Evolutionary conservation across 164 flowering plant species (phyloP), one percentile per base, ranked within the genome.

Genomic region (Stephania cephalantha): DNA sequence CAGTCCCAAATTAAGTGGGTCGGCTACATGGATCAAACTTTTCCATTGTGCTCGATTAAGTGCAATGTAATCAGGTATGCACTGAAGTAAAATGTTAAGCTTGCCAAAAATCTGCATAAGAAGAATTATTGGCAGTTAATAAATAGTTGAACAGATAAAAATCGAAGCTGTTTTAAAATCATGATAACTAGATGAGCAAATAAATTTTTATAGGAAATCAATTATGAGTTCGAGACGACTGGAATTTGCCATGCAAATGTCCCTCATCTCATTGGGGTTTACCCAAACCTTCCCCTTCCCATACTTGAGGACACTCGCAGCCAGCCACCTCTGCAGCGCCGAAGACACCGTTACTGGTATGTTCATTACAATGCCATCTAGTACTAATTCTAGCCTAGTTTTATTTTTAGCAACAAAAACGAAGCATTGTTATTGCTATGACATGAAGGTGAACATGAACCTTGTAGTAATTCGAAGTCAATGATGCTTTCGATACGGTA

Each of bases 251-350:
- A 79, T 85, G 79, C 84, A 79, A 67, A 85, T 83, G 42, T 83
- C 87, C 67, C 75, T 81, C 68, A 58, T 31, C 25, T 85, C 87
- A 79, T 85, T 85, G 5, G 87, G 87, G 74, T 85, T 85, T 3
- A 85, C 80, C 87, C 87, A 85, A 12, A 85, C 87, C 73, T 85
- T 85, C 15, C 80, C 80, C 63, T 50, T 78, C 18, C 87, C 85
- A 61, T 85, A 85, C 61, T 79, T 79, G 55, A 85, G 84, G 18
- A 85, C 84, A 72, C 85, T 83, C 4, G 85, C 79, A 46, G 85
- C 79, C 4, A 85, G 79, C 71, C 87, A 76, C 78, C 81, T 85
- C 83, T 85, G 87, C 6, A 83, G 73, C 79, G 81, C 81, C 75
- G 79, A 42, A 68, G 85, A 83, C 72, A 85, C 87, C 87, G 25